Base-by-base conservation (phyloP, 495 filamentous ascomycete species). In the Wilcoxina mikolae region DNA sequence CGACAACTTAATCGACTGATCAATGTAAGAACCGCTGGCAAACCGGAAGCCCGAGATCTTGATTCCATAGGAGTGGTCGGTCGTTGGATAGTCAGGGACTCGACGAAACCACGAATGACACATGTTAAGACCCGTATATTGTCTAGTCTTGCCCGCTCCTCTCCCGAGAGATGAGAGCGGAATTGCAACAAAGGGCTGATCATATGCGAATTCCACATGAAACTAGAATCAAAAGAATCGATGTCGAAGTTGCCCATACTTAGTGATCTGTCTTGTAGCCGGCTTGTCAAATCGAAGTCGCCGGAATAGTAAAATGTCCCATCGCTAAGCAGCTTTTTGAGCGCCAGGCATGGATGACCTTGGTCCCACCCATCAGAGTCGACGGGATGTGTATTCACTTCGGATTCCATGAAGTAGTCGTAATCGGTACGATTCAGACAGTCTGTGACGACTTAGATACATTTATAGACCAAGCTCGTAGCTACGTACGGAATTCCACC, bases 291-390 rank as follows among this genome's bases (percentile, higher is more conserved):
- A 67, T 96, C 89, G 65, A 98, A 98, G 69, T 96, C 85, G 26
- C 86, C 81, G 62, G 90, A 95, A 68, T 95, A 98, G 67, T 96
- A 96, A 65, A 98, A 98, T 11, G 83, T 94, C n/a, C 93, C 88
- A 69, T 91, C 85, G 57, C 85, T 80, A 20, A 98, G 73, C 9
- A 98, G 75, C 73, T 94, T 95, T 65, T 89, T 89, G 47, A 98
- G 61, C 35, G 89, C 85, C 51, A 84, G 66, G 63, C 87, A 95
- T 22, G 91, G 93, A 68, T 95, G 87, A 26, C 81, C 77, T n/a
- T 75, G 68, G 33, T 72, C 75, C 58, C 75, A 71, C 17, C 74
- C 76, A 65, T 82, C 77, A 22, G 71, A 67, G 18, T 82, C 77
- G 9, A 67, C 73, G 47, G 68, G 73, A 65, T 69, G 76, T 27